Percentiles rank a stretch among this genome's conserved stretches.
phyloP scores from a whole-genome alignment of 208 protist species.

The Leptomonas pyrrhocoris region DNA sequence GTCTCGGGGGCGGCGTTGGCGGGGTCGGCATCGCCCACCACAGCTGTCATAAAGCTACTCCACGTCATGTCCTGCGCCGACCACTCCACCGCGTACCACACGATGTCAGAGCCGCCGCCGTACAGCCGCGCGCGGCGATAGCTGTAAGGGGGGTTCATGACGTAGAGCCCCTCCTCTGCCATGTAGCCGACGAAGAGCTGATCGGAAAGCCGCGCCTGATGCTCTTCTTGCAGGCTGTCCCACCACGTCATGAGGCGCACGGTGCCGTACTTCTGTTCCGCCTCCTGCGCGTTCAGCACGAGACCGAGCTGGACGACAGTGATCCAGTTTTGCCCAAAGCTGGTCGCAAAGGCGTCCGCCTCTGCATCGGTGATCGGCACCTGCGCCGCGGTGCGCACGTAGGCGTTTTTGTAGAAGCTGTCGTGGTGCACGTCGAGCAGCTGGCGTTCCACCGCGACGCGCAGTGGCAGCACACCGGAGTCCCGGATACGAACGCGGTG shows the following conservation, averaged over 20 bases:
- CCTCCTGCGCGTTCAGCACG: slow-evolving; percentile 72
- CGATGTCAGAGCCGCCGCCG: slow-evolving; percentile 37
- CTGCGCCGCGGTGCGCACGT: slow-evolving; percentile 41
- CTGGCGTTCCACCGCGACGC: slow-evolving; percentile 42
- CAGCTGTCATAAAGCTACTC: slow-evolving; percentile 50
- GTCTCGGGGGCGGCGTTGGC: slow-evolving; percentile 39
- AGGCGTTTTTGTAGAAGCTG: slow-evolving; percentile 76
- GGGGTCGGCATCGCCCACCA: slow-evolving; percentile 77
- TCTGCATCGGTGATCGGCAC: slow-evolving; percentile 58
- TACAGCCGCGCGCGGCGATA: slow-evolving; percentile 64
- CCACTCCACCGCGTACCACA: slow-evolving; percentile 78
- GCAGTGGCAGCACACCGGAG: slow-evolving; percentile 50
- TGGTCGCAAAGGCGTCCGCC: slow-evolving; percentile 47
- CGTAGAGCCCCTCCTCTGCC: slow-evolving; percentile 70
- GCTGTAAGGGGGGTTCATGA: slow-evolving; percentile 83
- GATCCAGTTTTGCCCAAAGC: slow-evolving; percentile 71
- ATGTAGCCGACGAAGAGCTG: slow-evolving; percentile 74
- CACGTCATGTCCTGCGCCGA: slow-evolving; percentile 58
- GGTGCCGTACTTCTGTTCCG: slow-evolving; percentile 51
- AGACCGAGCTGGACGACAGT: slow-evolving; percentile 66
- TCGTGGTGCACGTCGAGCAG: slow-evolving; percentile 67
- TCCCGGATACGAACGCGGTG: slow-evolving; percentile 51
- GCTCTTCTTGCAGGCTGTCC: slow-evolving; percentile 35
- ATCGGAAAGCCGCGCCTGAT: slow-evolving; percentile 66
- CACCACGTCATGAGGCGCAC: slow-evolving; percentile 47